Base-by-base conservation (phyloP, 225 moss, liverwort and hornwort species). In the Sphagnum tenellum region DNA sequence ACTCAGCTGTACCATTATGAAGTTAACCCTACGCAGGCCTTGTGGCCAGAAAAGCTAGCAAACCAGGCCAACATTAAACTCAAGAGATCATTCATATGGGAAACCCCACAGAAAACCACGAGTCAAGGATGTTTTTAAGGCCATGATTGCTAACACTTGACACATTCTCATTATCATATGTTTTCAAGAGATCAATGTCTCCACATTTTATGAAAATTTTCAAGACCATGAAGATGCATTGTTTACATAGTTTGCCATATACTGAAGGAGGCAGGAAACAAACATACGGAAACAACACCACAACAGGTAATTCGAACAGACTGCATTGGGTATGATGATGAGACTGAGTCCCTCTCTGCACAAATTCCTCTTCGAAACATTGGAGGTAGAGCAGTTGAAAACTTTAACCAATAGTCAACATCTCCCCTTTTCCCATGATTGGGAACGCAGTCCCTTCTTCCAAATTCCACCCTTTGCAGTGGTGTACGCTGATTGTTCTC, bases 231-330 rank as follows among this genome's bases (percentile, higher is more conserved):
- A 29, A 29, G 29, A 29, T 29, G 29, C 12, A 5, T 58, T 58
- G 58, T 58, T 13, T 58, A 58, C 12, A 44, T 13, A 58, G 58
- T 8, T 13, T 58, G 14, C 58, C 58, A 2, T 44, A 8, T 57
- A 57, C 57, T 57, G 56, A 57, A 57, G 57, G n/a, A 57, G 29
- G 29, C 57, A n/a, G 2, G 12, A 6, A 66, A 53, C 3, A 12
- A 50, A 77, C 85, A 65, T 75, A 85, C 85, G 60, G 85, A 78
- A 46, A 74, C 57, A 64, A 79, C 74, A 51, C 85, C 85, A 60
- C 57, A 55, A 60, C 79, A 74, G 45, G 64, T 67, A 61, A 85
- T 66, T 63, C 74, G 79, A 55, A 81, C 85, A 12, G 76, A 78
- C 60, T 79, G 85, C 85, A 85, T 85, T 29, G 77, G 72, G 55